Conservation (phyloP, 2,329 filamentous ascomycete genomes). For the Hypoxylon sp. region DNA sequence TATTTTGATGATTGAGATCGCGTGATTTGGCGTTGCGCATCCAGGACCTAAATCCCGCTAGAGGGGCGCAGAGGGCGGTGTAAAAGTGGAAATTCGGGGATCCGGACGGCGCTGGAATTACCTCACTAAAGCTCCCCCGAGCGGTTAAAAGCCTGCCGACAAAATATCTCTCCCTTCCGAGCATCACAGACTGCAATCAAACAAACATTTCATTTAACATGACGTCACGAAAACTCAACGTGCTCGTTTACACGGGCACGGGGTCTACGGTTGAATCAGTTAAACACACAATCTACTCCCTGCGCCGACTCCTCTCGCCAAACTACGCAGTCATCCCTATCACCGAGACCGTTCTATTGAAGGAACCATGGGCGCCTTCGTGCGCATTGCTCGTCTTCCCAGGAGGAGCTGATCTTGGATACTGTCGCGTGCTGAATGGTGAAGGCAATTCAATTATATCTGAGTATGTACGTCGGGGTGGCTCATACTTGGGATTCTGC, state of each 20-base stretch:
- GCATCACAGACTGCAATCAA: constrained; percentile 7
- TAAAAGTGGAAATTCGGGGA: constrained; percentile 37
- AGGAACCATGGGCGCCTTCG: constrained; percentile 90
- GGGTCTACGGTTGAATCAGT: constrained; percentile 92
- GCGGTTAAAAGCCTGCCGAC: not conserved
- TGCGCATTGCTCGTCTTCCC: constrained; percentile 94
- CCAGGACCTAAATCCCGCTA: constrained; percentile 35
- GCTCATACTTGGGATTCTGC: constrained; percentile 90
- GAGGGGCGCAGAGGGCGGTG: constrained; percentile 35
- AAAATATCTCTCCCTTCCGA: constrained; percentile 17
- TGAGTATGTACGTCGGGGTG: constrained; percentile 88
- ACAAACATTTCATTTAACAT: constrained; percentile 59
- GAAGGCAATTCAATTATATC: constrained; percentile 86
- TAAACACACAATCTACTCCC: constrained; percentile 87
- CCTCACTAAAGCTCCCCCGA: constrained; percentile 23
- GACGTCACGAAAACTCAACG: constrained; percentile 82
- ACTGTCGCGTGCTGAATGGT: constrained; percentile 90
- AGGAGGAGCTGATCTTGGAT: constrained; percentile 93
- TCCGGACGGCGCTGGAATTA: constrained; percentile 30
- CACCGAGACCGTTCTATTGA: constrained; percentile 81
- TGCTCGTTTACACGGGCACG: constrained; percentile 93
- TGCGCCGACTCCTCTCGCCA: constrained; percentile 87
- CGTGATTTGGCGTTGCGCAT: constrained; percentile 29
- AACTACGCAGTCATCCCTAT: constrained; percentile 95
- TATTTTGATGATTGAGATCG: constrained; percentile 24